Percentiles rank a stretch among this genome's conserved stretches.
Evolutionary conservation across 352 stramenopile genomes (phyloP).

Genomic region (Phytophthora chlamydospora): DNA sequence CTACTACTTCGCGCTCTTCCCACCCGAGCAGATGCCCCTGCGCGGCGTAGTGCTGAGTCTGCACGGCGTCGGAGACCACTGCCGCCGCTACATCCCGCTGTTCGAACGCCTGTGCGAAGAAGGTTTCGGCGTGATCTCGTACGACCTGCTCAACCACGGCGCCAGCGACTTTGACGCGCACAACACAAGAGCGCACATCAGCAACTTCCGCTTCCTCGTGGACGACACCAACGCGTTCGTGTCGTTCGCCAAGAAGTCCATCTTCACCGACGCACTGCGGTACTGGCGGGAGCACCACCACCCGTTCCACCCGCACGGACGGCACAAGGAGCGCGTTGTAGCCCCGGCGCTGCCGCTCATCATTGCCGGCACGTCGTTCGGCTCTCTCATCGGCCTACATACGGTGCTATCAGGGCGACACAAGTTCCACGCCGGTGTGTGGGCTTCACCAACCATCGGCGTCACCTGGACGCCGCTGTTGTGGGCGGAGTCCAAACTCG

Average conservation of each 20-base stretch:
- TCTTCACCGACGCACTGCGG: constrained; percentile 27
- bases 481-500: constrained; percentile 34
- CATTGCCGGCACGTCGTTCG: constrained; percentile 44
- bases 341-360: constrained; percentile 32
- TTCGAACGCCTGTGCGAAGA: constrained; percentile 50
- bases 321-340: constrained; percentile 9
- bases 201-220: constrained; percentile 38
- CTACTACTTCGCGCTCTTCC: constrained; percentile 57
- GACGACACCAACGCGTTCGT: constrained; percentile 49
- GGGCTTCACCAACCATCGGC: constrained; percentile 38
- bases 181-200: constrained; percentile 36
- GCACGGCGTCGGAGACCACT: constrained; percentile 63
- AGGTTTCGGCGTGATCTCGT: constrained; percentile 57
- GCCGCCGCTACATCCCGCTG: constrained; percentile 47
- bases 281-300: constrained; percentile 41
- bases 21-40: constrained; percentile 33
- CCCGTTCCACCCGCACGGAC: constrained; percentile 31
- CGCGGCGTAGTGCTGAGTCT: constrained; percentile 57
- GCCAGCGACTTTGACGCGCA: constrained; percentile 43
- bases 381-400: constrained; percentile 43
- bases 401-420: constrained; percentile 44
- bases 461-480: constrained; percentile 42
- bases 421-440: constrained; percentile 41
- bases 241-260: constrained; percentile 36
- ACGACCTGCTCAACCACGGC: constrained; percentile 61